These are phyloP conservation scores for Populus hybrid DNA, from an alignment of 441 rosid genomes.

Conservation along the genomic window DNA sequence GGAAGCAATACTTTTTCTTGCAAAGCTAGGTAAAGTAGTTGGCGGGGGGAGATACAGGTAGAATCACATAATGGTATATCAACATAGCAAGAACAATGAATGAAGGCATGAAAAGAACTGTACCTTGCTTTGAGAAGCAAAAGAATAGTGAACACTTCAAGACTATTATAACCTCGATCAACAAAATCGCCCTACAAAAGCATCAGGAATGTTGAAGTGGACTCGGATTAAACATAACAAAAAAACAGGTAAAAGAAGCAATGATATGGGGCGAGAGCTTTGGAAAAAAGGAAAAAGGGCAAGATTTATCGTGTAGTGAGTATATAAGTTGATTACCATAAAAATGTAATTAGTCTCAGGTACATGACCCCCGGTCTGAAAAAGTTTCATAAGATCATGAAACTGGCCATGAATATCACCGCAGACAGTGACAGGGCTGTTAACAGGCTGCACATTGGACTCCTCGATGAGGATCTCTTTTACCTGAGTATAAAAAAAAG, in stretches of 20 bases:
- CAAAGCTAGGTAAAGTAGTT: not conserved
- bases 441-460: constrained; percentile 98
- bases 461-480: constrained; percentile 97
- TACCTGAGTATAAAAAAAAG: constrained; percentile 43
- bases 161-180: constrained; percentile 98
- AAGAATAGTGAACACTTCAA: constrained; percentile 98
- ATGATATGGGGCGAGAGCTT: not conserved
- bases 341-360: constrained; percentile 99
- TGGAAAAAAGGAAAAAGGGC: not conserved
- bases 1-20: not conserved
- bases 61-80: not conserved
- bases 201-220: constrained; percentile 11
- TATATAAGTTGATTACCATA: constrained; percentile 47
- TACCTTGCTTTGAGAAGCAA: constrained; percentile 99
- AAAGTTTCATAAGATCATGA: constrained; percentile 98
- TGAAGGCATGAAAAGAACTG: not conserved
- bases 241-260: constrained; percentile 1
- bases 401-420: constrained; percentile 99
- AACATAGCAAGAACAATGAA: not conserved
- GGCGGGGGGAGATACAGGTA: not conserved
- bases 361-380: constrained; percentile 97
- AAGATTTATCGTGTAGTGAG: not conserved
- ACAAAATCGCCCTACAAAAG: constrained; percentile 89
- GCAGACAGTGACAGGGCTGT: constrained; percentile 98
- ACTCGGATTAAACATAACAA: not conserved